Conservation (phyloP, 257 asterid species). For the Nicotiana otophora region DNA sequence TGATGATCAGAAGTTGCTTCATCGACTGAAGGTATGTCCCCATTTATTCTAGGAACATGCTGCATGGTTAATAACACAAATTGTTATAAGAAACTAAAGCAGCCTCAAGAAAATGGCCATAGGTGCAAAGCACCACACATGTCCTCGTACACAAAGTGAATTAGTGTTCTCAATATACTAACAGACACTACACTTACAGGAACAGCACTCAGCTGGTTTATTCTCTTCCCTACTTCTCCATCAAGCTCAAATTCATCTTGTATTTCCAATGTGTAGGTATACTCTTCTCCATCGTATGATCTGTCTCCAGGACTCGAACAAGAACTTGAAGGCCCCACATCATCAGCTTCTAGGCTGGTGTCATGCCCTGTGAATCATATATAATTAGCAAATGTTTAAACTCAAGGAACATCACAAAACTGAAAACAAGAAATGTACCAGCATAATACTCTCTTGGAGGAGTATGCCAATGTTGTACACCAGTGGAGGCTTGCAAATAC, state of each 20-base stretch:
- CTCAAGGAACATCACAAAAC: not conserved
- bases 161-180: not conserved
- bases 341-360: conserved; percentile 42
- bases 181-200: conserved; percentile 52
- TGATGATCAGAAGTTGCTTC: conserved; percentile 97
- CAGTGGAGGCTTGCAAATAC: conserved; percentile 32
- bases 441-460: conserved; percentile 44
- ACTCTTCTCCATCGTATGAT: conserved; percentile 59
- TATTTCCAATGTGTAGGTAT: conserved; percentile 56
- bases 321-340: conserved; percentile 38
- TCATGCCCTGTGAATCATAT: conserved; percentile 38
- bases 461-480: conserved; percentile 48
- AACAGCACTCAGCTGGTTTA: conserved; percentile 65
- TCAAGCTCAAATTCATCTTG: conserved; percentile 74
- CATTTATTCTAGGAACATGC: conserved; percentile 92
- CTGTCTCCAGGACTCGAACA: conserved; percentile 75
- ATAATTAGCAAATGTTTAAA: conserved; percentile 10
- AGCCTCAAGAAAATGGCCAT: not conserved
- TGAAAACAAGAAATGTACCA: conserved; percentile 31
- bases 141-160: not conserved
- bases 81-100: not conserved
- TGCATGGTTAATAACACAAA: conserved; percentile 37
- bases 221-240: conserved; percentile 89
- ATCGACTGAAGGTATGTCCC: conserved; percentile 89
- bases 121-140: not conserved